Evolutionary conservation across 192 early-diverging fungal species (phyloP).

Genomic region (Umbelopsis vinacea): DNA sequence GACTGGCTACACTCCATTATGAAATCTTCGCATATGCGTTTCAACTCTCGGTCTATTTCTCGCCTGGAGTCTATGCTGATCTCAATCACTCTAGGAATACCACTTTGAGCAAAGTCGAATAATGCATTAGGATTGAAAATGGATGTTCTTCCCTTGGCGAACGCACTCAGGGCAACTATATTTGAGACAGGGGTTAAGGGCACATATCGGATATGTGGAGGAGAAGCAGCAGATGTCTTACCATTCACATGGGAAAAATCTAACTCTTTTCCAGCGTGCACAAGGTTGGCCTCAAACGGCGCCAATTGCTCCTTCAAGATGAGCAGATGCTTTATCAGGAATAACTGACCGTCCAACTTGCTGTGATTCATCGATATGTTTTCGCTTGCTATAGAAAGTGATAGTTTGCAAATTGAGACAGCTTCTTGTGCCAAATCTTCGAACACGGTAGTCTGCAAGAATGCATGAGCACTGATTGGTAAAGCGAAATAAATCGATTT

Average conservation of each 20-base stretch:
- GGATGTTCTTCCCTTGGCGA: constrained; percentile 19
- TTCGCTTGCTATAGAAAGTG: constrained; percentile 55
- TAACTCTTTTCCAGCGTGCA: constrained; percentile 70
- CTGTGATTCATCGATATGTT: constrained; percentile 43
- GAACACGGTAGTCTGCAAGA: constrained; percentile 66
- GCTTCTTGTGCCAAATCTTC: constrained; percentile 88
- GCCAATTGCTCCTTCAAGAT: constrained; percentile 83
- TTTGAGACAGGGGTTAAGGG: neutral
- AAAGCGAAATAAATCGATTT: neutral
- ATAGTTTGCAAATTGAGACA: constrained; percentile 68
- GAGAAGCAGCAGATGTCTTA: constrained; percentile 27
- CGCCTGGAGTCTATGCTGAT: constrained; percentile 49
- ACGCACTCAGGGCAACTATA: neutral
- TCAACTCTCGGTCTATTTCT: constrained; percentile 71
- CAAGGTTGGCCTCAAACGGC: constrained; percentile 76
- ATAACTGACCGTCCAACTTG: constrained; percentile 72
- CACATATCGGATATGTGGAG: neutral
- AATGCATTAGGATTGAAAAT: constrained; percentile 37
- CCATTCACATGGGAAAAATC: constrained; percentile 68
- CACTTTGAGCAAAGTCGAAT: constrained; percentile 34
- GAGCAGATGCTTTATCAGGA: constrained; percentile 87
- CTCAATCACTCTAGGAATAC: constrained; percentile 34
- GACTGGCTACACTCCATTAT: constrained; percentile 69
- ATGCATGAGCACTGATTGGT: neutral
- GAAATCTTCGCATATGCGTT: constrained; percentile 76